Evolutionary conservation across 768 basidiomycete genomes (phyloP).

Genomic region (Boletellus sp.): DNA sequence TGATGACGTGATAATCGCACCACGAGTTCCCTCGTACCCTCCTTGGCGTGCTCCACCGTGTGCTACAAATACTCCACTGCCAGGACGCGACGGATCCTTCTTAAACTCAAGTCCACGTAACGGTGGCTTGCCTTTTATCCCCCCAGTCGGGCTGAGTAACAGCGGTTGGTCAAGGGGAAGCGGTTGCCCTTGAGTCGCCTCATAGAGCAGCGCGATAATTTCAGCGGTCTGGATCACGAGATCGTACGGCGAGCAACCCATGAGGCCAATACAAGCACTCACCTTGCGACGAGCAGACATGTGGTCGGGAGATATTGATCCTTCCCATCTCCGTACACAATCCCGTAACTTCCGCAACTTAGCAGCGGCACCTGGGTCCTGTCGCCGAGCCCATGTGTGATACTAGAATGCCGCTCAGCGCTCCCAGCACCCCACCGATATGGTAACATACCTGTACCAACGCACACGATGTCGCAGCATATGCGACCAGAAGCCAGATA

Average conservation of each 20-base stretch:
- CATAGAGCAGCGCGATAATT: slow-evolving; percentile 87
- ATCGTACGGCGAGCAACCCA: background rate
- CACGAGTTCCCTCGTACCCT: slow-evolving; percentile 50
- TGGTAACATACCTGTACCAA: slow-evolving; percentile 71
- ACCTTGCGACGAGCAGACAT: slow-evolving; percentile 93
- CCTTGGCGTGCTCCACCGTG: slow-evolving; percentile 42
- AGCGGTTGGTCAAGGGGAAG: slow-evolving; percentile 53
- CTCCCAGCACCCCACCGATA: background rate
- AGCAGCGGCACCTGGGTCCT: slow-evolving; percentile 68
- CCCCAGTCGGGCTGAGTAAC: slow-evolving; percentile 76
- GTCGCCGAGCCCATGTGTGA: slow-evolving; percentile 86
- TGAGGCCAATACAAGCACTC: slow-evolving; percentile 18
- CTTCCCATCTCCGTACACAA: slow-evolving; percentile 85
- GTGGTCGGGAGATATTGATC: slow-evolving; percentile 82
- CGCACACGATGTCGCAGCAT: slow-evolving; percentile 84
- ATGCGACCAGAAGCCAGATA: slow-evolving; percentile 82
- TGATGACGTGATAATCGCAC: slow-evolving; percentile 49
- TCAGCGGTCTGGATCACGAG: slow-evolving; percentile 66
- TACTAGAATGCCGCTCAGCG: slow-evolving; percentile 50
- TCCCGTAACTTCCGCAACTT: slow-evolving; percentile 80
- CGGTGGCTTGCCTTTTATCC: slow-evolving; percentile 55
- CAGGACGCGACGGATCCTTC: slow-evolving; percentile 76
- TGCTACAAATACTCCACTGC: slow-evolving; percentile 84
- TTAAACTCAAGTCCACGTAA: slow-evolving; percentile 61
- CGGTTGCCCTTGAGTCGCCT: slow-evolving; percentile 83